Evolutionary conservation across 805 yeast genomes (phyloP), one percentile per base, ranked within the genome.

Genomic region (Naumovozyma baii): DNA sequence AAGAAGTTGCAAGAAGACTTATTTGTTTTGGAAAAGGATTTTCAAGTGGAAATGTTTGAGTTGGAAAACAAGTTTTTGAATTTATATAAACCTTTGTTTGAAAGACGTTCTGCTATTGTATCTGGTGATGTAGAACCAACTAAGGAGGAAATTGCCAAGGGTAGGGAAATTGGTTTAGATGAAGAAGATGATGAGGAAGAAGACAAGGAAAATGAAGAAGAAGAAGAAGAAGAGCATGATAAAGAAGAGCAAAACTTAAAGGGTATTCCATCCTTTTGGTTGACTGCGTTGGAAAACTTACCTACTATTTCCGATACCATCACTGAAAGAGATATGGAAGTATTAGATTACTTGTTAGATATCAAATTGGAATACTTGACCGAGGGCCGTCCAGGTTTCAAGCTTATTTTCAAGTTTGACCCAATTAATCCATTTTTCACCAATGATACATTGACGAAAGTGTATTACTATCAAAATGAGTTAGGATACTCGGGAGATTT

Each of bases 191-290:
- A 60, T 1, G 71, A 65, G 8, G 71, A 62, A 9, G 67, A 64
- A 12, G 64, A 59, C 3, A 72, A 63, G 4, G 74, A 66, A 33
- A 69, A 62, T 5, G 69, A 60, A 15, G 66, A 62, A 9, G 71
- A 63, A 3, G 67, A 59, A 8, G 66, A 62, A 15, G 67, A 59
- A 18, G 72, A 64, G 15, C 73, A 62, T 3, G 73, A 64, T 14
- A 72, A 63, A n/a, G 73, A 63, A 25, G 58, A 55, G 1, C 69
- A 61, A 22, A 68, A 62, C 16, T 64, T 69, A 37, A 70, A 69
- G 45, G 98, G 98, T 47, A 76, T 92, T 50, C 97, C 98, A 42
- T 78, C 83, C 36, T 92, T 92, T 71, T 92, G 98, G 98, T 72
- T 90, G 54, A 92, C 97, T 15, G 94, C 97, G 4, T 69, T 92